phyloP scores from a whole-genome alignment of 805 yeast genomes.

The Hanseniaspora mollemarum region DNA sequence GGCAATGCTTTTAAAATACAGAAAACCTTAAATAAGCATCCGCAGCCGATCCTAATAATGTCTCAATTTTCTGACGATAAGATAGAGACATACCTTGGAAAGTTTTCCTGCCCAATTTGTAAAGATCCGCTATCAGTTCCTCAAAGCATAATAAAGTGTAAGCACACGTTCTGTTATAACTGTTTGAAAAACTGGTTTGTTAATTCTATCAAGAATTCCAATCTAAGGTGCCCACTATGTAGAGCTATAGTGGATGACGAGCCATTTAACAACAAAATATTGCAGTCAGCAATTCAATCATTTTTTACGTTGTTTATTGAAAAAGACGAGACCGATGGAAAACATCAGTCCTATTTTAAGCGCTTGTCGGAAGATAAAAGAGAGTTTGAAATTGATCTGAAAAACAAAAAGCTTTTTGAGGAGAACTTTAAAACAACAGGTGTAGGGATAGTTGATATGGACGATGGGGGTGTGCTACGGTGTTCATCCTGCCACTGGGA shows the following conservation, averaged over 20 bases:
- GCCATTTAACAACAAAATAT: slow-evolving; percentile 44
- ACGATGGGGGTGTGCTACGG: slow-evolving; percentile 60
- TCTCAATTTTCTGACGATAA: not conserved
- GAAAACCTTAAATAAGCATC: too few relatives aligned
- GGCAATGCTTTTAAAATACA: too few relatives aligned
- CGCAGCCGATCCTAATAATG: not conserved
- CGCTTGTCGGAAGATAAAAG: slow-evolving; percentile 16
- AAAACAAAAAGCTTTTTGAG: slow-evolving; percentile 35
- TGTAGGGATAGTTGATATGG: slow-evolving; percentile 42
- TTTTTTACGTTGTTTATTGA: slow-evolving; percentile 26
- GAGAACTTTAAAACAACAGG: slow-evolving; percentile 40
- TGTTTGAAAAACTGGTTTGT: slow-evolving; percentile 56
- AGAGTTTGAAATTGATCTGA: slow-evolving; percentile 35
- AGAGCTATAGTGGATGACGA: slow-evolving; percentile 37
- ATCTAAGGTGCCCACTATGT: slow-evolving; percentile 53
- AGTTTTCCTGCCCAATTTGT: slow-evolving; percentile 48
- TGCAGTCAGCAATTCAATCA: slow-evolving; percentile 37
- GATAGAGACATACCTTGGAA: slow-evolving; percentile 23
- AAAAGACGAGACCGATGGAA: slow-evolving; percentile 26
- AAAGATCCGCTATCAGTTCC: slow-evolving; percentile 61
- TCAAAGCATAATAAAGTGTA: slow-evolving; percentile 47
- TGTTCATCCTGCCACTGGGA: slow-evolving; percentile 77
- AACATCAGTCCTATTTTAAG: slow-evolving; percentile 3
- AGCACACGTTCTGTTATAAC: slow-evolving; percentile 62
- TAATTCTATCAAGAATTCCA: slow-evolving; percentile 32